These are phyloP conservation scores for Fragaria iinumae DNA, from an alignment of 306 rosid genomes.

Conservation along the genomic window DNA sequence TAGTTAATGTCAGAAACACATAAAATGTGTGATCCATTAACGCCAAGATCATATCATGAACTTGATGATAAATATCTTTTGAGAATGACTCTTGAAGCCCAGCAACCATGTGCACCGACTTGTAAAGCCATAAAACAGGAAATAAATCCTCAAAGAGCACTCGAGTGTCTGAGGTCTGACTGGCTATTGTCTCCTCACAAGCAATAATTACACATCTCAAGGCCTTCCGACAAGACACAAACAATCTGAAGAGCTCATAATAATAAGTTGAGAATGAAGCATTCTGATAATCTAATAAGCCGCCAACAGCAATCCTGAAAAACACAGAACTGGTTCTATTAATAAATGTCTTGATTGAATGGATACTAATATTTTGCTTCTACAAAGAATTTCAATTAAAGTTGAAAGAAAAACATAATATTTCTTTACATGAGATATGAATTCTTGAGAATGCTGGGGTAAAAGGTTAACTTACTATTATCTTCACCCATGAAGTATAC, in stretches of 20 bases:
- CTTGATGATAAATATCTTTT: slow-evolving; percentile 32
- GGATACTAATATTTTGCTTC: slow-evolving; percentile 22
- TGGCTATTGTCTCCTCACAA: slow-evolving; percentile 41
- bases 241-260: slow-evolving; percentile 60
- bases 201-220: slow-evolving; percentile 48
- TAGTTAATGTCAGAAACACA: slow-evolving; percentile 56
- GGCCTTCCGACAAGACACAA: slow-evolving; percentile 80
- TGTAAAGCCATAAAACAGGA: slow-evolving; percentile 68
- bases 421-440: neutral
- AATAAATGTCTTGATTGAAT: slow-evolving; percentile 13
- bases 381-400: slow-evolving; percentile 6
- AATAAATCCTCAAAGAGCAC: slow-evolving; percentile 44
- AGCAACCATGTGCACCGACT: slow-evolving; percentile 55
- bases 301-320: slow-evolving; percentile 71
- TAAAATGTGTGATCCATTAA: slow-evolving; percentile 77
- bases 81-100: slow-evolving; percentile 49
- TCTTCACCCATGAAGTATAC: neutral
- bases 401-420: neutral
- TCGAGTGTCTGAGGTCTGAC: slow-evolving; percentile 29
- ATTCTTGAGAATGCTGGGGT: neutral
- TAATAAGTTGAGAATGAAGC: slow-evolving; percentile 26
- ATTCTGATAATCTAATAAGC: slow-evolving; percentile 45
- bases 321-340: slow-evolving; percentile 13
- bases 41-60: slow-evolving; percentile 50
- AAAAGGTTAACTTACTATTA: neutral